Conservation (phyloP, 1,139 yeast genomes). For the Saccharomyces hybrid region DNA sequence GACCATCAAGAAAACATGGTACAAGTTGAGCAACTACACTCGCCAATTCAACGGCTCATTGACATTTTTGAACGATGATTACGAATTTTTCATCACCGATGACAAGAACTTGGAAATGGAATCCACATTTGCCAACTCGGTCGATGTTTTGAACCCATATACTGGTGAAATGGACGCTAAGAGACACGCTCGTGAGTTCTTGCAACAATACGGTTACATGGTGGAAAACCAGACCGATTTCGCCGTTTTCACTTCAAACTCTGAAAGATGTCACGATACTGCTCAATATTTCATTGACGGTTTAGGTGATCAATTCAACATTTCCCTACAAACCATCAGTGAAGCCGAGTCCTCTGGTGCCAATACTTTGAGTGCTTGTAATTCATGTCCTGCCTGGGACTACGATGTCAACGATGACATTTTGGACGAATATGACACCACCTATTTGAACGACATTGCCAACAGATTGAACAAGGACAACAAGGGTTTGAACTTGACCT, state of each 20-base stretch:
- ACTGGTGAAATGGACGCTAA: conserved; percentile 19
- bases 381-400: no score
- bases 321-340: conserved; percentile 23
- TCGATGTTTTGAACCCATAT: conserved; percentile 16
- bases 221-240: conserved; percentile 10
- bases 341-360: conserved; percentile 36
- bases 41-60: conserved; percentile 31
- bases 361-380: conserved; percentile 35
- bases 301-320: conserved; percentile 10
- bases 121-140: conserved; percentile 12
- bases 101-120: conserved; percentile 24
- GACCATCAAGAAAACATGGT: conserved; percentile 10
- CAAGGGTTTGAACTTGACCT: conserved; percentile 39
- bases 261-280: conserved; percentile 22
- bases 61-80: conserved; percentile 33
- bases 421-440: conserved; percentile 18
- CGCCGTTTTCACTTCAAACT: conserved; percentile 18
- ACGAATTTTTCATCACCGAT: conserved; percentile 30
- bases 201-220: conserved; percentile 13
- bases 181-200: conserved; percentile 18
- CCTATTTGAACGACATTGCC: conserved; percentile 35
- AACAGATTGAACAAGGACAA: conserved; percentile 35
- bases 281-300: conserved; percentile 13
- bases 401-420: conserved; percentile 16
- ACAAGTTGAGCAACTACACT: conserved; percentile 27